Percentiles rank a stretch among this genome's conserved stretches.
phyloP scores from a whole-genome alignment of 1,139 yeast genomes.

The Saccharomyces hybrid region DNA sequence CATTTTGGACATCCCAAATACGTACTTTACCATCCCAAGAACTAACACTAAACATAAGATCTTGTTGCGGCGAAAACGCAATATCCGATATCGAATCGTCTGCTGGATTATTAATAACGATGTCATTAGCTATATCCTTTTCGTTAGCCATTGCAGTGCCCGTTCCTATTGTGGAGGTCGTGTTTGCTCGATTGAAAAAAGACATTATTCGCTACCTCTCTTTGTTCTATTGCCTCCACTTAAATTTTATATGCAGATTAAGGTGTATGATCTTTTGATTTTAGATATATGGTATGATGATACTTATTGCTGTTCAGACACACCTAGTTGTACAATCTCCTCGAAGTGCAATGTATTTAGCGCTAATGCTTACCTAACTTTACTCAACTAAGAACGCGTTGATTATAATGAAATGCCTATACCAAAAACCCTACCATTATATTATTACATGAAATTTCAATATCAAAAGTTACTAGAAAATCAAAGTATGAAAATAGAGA shows the following conservation, averaged over 20 bases:
- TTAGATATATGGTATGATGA: not conserved
- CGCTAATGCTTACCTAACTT: not conserved
- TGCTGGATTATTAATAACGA: slow-evolving; percentile 75
- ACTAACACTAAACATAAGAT: slow-evolving; percentile 63
- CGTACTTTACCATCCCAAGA: slow-evolving; percentile 96
- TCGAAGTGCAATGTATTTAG: not conserved
- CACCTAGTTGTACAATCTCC: not conserved
- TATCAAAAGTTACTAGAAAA: not conserved
- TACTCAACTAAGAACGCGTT: not conserved
- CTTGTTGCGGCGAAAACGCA: slow-evolving; percentile 88
- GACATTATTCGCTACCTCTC: slow-evolving; percentile 18
- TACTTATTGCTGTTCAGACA: not conserved
- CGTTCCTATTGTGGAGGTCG: slow-evolving; percentile 20
- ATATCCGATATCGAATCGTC: slow-evolving; percentile 87
- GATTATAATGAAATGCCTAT: too few species aligned
- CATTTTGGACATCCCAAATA: slow-evolving; percentile 75
- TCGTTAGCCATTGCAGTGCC: slow-evolving; percentile 46
- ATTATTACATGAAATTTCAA: not conserved
- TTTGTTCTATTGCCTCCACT: not conserved
- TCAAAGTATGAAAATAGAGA: not conserved
- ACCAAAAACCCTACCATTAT: not conserved
- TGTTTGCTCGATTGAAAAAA: slow-evolving; percentile 18
- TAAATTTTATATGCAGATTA: not conserved
- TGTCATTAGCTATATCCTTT: slow-evolving; percentile 67
- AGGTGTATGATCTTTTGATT: not conserved